Base-by-base conservation (phyloP, 139 green algal species). In the Picochlorum sp. region DNA sequence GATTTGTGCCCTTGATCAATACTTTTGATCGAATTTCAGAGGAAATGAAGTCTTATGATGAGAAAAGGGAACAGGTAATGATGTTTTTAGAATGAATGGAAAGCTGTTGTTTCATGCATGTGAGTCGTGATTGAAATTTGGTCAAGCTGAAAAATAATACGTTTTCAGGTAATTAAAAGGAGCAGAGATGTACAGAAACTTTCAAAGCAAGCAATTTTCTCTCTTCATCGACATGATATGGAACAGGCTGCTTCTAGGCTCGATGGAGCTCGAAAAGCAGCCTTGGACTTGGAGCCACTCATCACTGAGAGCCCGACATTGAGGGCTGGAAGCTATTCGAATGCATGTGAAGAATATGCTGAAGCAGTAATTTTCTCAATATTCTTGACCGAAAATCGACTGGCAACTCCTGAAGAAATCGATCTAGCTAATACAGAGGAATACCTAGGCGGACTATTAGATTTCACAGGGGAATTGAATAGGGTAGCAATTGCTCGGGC, bases 401-500 rank as follows among this genome's bases (percentile, higher is more conserved):
- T 94, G 1, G 35, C 78, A 1, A 33, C 47, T 5, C 36, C 57
- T 10, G 51, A 24, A 4, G 81, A 90, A 63, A 33, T 94, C 33
- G 41, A 71, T 13, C 61, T 87, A 10, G 67, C 69, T 9, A 74
- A 86, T 10, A 60, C 60, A 8, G 86, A 94, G 22, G 86, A 95
- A 75, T 86, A 81, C 57, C 61, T 91, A 37, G 75, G 71, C 10
- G 78, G 80, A 24, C 72, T 93, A 52, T 59, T 93, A 33, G 83
- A 93, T 74, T 86, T 93, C 57, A 86, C 79, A 18, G 85, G 81
- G 1, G 85, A 93, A 71, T 80, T 93, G 25, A 85, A 85, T 64
- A 57, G 85, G 10, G 85, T 78, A 40, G 69, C 73, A 9, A 55
- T 92, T 5, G 58, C 59, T 20, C 43, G 55, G 8, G 85, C 83